Base-by-base conservation (phyloP, 2,329 filamentous ascomycete species). In the Neurospora crassa region DNA sequence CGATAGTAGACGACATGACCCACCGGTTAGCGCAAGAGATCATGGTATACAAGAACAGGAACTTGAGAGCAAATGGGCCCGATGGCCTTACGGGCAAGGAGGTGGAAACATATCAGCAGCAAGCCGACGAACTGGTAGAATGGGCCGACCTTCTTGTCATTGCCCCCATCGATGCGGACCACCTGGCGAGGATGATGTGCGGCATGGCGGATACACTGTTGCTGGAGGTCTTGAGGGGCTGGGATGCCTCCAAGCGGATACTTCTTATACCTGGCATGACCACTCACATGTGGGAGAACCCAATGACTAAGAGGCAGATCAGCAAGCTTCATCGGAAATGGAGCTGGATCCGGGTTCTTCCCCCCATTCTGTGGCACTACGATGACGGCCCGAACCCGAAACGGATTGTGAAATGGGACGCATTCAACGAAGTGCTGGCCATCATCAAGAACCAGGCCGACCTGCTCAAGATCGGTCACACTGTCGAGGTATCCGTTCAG, bases 61-160 rank as follows among this genome's bases (percentile, higher is more conserved):
- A 81, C 70, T 79, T 84, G 71, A 74, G 73, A 67, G 75, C 76
- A 70, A 68, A 76, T 81, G 34, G 74, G 76, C 5, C 74, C 74
- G 73, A 76, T 5, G 74, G 69, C 78, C 77, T 68, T 74, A 80
- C 67, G 76, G 77, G 69, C 72, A 79, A 70, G 71, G 85, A 86
- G 37, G 81, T 87, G 75, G 87, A 89, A 74, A 84, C 83, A 68
- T 86, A 84, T 71, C 82, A 81, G 73, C 82, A 82, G 78, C 86
- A 84, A 73, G 89, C 84, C 3, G 88, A 84, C 75, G 90, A 93
- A 74, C 81, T 96, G 72, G 92, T 93, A 74, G 88, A 92, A 73
- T 97, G 94, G 94, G 93, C 94, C 6, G 92, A 97, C 80, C 82
- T 97, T 75, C 85, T 97, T 72, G 89, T 97, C 41, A 87, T 97